Conservation (phyloP, 2,329 filamentous ascomycete genomes). For the Lachnellula suecica region DNA sequence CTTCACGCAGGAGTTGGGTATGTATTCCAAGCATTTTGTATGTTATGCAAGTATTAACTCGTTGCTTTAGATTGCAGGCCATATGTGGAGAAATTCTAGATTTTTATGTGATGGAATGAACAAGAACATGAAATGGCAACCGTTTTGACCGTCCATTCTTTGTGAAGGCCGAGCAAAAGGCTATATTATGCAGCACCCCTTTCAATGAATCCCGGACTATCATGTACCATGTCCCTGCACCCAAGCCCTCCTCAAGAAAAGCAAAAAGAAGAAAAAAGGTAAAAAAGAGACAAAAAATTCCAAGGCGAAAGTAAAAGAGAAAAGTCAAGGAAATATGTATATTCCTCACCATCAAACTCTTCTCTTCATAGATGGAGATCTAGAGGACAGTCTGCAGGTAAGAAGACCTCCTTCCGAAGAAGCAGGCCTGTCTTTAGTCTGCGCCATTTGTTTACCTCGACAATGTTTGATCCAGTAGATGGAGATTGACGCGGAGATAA, state of each 20-base stretch:
- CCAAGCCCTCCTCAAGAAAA: too few species aligned
- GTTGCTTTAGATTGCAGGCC: constrained; percentile 59
- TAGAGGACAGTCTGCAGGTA: constrained; percentile 78
- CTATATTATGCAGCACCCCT: too few species aligned
- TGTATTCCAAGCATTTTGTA: background rate
- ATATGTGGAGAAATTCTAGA: constrained; percentile 71
- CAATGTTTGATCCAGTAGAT: constrained; percentile 56
- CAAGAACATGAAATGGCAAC: background rate
- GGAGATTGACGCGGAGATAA: constrained; percentile 85
- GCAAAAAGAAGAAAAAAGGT: too few species aligned
- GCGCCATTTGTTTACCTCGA: constrained; percentile 93
- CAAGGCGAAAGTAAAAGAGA: too few species aligned
- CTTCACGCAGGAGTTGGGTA: constrained; percentile 75
- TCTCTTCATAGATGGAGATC: constrained; percentile 60
- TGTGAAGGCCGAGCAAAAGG: background rate
- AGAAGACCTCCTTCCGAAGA: constrained; percentile 52
- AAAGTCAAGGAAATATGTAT: constrained; percentile 37
- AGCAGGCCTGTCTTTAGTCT: constrained; percentile 61
- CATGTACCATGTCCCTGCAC: too few species aligned
- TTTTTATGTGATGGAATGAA: background rate
- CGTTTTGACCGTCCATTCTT: background rate
- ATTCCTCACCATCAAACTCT: constrained; percentile 87
- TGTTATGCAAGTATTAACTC: background rate
- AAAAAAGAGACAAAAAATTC: too few species aligned
- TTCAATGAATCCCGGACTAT: too few species aligned